A percentile compares a stretch with the other conserved stretches of the same genome.
Evolutionary conservation across 2,329 filamentous ascomycete genomes (phyloP).

Genomic region (Fusarium nisikadoi): DNA sequence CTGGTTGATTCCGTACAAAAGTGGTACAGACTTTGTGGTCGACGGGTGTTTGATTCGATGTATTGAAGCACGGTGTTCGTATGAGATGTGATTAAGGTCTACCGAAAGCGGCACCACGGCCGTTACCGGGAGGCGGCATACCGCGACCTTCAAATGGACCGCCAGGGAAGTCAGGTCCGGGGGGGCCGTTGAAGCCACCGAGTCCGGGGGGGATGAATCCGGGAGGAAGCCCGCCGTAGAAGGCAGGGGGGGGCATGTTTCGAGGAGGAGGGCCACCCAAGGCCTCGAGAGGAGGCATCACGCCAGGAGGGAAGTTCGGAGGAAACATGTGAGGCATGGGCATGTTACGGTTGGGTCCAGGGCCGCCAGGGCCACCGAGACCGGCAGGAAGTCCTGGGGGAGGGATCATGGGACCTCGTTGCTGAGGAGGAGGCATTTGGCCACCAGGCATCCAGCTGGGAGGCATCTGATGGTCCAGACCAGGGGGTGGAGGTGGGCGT

Average conservation of each 20-base stretch:
- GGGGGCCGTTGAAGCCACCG: constrained; percentile 65
- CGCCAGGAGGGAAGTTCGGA: constrained; percentile 67
- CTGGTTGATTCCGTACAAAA: constrained; percentile 37
- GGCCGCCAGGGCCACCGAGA: constrained; percentile 40
- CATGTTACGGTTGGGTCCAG: constrained; percentile 51
- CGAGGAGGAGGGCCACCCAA: constrained; percentile 63
- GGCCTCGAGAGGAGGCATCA: constrained; percentile 59
- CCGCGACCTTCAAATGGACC: constrained; percentile 65
- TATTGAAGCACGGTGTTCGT: constrained; percentile 2
- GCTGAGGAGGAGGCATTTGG: constrained; percentile 56
- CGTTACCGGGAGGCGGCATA: constrained; percentile 61
- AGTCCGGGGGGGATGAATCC: constrained; percentile 67
- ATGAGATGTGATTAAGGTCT: constrained; percentile 39
- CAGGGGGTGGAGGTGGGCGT: constrained; percentile 69
- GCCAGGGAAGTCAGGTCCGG: constrained; percentile 58
- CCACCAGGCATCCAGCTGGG: constrained; percentile 63
- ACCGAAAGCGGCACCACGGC: constrained; percentile 50
- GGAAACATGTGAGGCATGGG: constrained; percentile 70
- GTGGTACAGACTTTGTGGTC: constrained; percentile 11
- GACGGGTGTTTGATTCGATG: background rate
- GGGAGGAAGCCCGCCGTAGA: constrained; percentile 62
- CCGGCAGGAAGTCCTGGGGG: constrained; percentile 64
- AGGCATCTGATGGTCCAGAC: constrained; percentile 69
- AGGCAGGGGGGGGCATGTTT: constrained; percentile 67
- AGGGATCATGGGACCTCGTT: constrained; percentile 65